Evolutionary conservation across 169 alveolate genomes (phyloP).

Genomic region (Plasmodium reichenowi): DNA sequence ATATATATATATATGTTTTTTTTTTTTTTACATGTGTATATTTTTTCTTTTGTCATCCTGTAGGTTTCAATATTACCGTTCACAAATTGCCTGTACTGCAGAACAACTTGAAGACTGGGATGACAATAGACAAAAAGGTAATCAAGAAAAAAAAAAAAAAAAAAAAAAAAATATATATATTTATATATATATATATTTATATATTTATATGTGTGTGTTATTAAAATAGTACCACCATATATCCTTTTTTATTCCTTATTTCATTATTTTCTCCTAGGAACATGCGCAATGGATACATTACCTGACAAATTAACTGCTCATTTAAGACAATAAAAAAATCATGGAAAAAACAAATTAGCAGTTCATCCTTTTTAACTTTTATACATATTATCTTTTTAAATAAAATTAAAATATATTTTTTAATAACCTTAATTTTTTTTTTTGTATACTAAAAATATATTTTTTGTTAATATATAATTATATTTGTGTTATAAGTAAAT

Average conservation of each 20-base stretch:
- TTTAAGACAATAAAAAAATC: constrained; percentile 38
- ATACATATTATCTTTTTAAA: too few species aligned
- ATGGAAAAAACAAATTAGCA: not conserved
- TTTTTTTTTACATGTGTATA: not conserved
- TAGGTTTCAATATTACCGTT: constrained; percentile 86
- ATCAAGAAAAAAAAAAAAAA: not conserved
- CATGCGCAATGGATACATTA: constrained; percentile 53
- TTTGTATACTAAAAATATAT: too few species aligned
- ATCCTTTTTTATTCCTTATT: not conserved
- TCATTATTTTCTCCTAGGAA: constrained; percentile 22
- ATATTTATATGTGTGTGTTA: too few species aligned
- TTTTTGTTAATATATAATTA: too few species aligned
- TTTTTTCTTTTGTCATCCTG: not conserved
- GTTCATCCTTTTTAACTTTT: too few species aligned
- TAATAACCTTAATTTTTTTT: too few species aligned
- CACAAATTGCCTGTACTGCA: constrained; percentile 86
- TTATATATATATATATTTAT: too few species aligned
- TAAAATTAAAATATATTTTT: too few species aligned
- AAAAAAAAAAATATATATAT: not conserved
- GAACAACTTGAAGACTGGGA: constrained; percentile 79
- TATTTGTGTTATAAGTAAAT: too few species aligned
- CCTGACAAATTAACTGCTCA: constrained; percentile 66
- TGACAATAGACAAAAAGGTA: constrained; percentile 68
- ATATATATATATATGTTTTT: not conserved
- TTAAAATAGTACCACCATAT: too few species aligned